Percentiles rank a stretch among this genome's conserved stretches.
Evolutionary conservation across 768 basidiomycete species (phyloP).

Genomic region (Coprinopsis strossmayeri): DNA sequence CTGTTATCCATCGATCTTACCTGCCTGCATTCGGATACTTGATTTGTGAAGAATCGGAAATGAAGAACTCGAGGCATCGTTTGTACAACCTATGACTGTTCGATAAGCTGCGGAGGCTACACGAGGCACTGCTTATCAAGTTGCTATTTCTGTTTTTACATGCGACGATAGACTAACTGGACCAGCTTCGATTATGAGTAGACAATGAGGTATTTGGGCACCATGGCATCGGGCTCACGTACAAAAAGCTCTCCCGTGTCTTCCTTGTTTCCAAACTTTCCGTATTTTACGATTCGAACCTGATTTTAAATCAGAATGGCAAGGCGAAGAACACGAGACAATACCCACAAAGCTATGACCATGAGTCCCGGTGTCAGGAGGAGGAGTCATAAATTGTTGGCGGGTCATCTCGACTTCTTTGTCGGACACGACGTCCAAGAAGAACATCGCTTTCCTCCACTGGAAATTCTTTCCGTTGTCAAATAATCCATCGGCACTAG

Average conservation of each 20-base stretch:
- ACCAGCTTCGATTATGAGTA: conserved; percentile 1
- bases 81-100: no score
- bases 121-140: no score
- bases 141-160: no score
- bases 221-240: background rate
- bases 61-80: no score
- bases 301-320: background rate
- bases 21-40: no score
- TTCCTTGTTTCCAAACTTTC: background rate
- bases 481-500: background rate
- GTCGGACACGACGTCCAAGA: conserved; percentile 6
- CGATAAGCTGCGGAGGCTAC: background rate
- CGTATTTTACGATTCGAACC: background rate
- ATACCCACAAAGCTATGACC: background rate
- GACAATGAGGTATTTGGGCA: conserved; percentile 1
- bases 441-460: conserved; percentile 10
- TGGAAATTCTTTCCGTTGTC: background rate
- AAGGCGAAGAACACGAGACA: background rate
- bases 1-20: no score
- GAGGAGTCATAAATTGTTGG: background rate
- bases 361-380: background rate
- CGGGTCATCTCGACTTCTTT: conserved; percentile 20
- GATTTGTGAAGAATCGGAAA: no score
- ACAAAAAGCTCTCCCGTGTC: conserved; percentile 4
- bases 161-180: no score